Conservation (phyloP, 805 yeast species). For the Wickerhamiella siamensis region DNA sequence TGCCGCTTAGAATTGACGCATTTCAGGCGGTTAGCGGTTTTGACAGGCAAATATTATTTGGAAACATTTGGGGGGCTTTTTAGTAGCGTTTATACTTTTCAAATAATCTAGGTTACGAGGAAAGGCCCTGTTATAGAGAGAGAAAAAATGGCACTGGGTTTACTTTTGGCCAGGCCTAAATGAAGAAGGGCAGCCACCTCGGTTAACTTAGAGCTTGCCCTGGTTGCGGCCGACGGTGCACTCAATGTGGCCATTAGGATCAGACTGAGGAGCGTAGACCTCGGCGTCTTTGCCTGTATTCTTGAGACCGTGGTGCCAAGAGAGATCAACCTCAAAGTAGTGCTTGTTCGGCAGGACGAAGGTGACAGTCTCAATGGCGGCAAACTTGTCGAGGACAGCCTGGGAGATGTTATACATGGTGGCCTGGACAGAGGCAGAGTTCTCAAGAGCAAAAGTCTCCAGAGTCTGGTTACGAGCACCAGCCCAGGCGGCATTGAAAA, state of each 20-base stretch:
- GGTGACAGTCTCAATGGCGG: conserved; percentile 47
- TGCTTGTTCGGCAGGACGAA: conserved; percentile 86
- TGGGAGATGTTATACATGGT: conserved; percentile 89
- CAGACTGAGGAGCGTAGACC: conserved; percentile 72
- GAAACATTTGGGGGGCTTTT: too few species aligned
- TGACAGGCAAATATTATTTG: too few species aligned
- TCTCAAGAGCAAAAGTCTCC: conserved; percentile 66
- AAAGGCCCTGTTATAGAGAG: too few species aligned
- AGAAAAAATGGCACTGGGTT: too few species aligned
- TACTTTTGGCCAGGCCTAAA: too few species aligned
- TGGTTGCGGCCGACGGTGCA: conserved; percentile 66
- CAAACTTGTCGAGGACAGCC: conserved; percentile 46
- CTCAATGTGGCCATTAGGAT: conserved; percentile 86
- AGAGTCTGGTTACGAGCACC: conserved; percentile 55
- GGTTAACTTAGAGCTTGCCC: conserved; percentile 39
- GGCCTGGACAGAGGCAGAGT: conserved; percentile 91
- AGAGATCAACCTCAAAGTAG: conserved; percentile 64
- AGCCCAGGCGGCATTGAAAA: conserved; percentile 52
- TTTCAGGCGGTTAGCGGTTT: too few species aligned
- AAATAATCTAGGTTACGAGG: too few species aligned
- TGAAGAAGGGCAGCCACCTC: too few species aligned
- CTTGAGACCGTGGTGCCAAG: conserved; percentile 67
- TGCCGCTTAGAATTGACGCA: too few species aligned
- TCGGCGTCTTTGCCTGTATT: conserved; percentile 51
- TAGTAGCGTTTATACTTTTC: too few species aligned